These are phyloP conservation scores for Russula sp. DNA, from an alignment of 768 basidiomycete genomes.

Conservation along the genomic window DNA sequence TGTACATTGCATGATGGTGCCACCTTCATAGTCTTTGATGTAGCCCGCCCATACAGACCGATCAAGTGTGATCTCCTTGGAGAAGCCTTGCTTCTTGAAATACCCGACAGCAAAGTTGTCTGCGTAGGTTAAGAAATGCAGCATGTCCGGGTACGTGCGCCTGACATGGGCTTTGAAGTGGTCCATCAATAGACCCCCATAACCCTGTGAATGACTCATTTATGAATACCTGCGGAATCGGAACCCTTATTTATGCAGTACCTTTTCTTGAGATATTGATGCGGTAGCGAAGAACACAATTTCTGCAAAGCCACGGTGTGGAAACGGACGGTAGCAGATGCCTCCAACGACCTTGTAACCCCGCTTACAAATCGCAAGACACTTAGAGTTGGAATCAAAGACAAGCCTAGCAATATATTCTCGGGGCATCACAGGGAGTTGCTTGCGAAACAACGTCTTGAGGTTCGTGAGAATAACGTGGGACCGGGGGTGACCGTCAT, in stretches of 20 bases:
- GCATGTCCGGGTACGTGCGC: constrained; percentile 74
- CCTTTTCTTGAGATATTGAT: constrained; percentile 95
- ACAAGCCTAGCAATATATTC: constrained; percentile 97
- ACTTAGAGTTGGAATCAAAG: constrained; percentile 86
- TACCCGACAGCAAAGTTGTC: constrained; percentile 99
- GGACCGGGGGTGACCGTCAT: constrained; percentile 68
- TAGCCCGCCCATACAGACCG: constrained; percentile 95
- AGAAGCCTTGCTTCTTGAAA: constrained; percentile 99
- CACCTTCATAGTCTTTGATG: constrained; percentile 99
- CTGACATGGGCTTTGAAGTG: constrained; percentile 93
- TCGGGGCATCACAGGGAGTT: constrained; percentile 97
- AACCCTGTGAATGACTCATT: constrained; percentile 55
- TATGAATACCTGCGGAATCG: not conserved
- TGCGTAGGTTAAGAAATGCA: constrained; percentile 95
- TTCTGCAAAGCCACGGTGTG: constrained; percentile 91
- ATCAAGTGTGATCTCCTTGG: constrained; percentile 92
- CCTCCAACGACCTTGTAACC: constrained; percentile 96
- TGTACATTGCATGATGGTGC: constrained; percentile 97
- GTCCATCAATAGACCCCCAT: constrained; percentile 98
- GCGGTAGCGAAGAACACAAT: constrained; percentile 99
- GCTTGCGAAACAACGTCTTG: constrained; percentile 94
- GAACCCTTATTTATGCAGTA: constrained; percentile 29
- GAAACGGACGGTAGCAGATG: constrained; percentile 94
- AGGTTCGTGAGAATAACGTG: constrained; percentile 86
- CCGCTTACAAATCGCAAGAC: constrained; percentile 88